These are phyloP conservation scores for Aureobasidium namibiae DNA, from an alignment of 2,329 filamentous ascomycete species.

Conservation along the genomic window DNA sequence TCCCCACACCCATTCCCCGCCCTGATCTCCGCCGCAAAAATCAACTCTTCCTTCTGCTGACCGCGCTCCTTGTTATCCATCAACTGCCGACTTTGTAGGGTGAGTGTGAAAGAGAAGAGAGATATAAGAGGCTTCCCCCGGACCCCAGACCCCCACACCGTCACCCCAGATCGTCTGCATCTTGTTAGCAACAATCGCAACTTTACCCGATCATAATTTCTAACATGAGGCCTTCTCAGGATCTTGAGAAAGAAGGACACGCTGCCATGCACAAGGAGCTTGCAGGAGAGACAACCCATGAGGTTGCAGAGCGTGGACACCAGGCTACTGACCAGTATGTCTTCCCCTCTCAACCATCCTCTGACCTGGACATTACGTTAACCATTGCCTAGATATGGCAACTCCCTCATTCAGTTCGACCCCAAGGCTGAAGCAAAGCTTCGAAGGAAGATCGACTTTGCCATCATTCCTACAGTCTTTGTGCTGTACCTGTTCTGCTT, in stretches of 20 bases:
- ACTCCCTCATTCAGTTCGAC: constrained; percentile 47
- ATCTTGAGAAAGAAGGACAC: not conserved
- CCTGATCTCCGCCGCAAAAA: not conserved
- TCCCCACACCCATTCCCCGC: not conserved
- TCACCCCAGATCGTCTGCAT: not conserved
- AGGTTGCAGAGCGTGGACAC: constrained; percentile 38
- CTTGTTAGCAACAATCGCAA: not conserved
- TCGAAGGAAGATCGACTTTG: constrained; percentile 56
- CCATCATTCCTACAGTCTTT: constrained; percentile 57
- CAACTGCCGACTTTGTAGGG: not conserved
- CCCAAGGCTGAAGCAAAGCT: constrained; percentile 49
- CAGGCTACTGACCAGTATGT: constrained; percentile 41
- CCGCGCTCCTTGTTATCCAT: not conserved
- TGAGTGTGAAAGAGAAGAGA: not conserved
- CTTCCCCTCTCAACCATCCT: not conserved
- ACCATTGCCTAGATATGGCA: constrained; percentile 37
- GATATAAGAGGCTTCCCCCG: not conserved
- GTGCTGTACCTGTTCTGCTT: constrained; percentile 65
- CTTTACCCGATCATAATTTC: not conserved
- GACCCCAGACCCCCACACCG: not conserved
- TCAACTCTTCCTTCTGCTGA: not conserved
- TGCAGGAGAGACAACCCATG: constrained; percentile 21
- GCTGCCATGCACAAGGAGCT: constrained; percentile 7
- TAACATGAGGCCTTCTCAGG: not conserved
- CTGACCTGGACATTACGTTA: not conserved